Conservation (phyloP, 305 asterid genomes). For the Fraxinus velutina region DNA sequence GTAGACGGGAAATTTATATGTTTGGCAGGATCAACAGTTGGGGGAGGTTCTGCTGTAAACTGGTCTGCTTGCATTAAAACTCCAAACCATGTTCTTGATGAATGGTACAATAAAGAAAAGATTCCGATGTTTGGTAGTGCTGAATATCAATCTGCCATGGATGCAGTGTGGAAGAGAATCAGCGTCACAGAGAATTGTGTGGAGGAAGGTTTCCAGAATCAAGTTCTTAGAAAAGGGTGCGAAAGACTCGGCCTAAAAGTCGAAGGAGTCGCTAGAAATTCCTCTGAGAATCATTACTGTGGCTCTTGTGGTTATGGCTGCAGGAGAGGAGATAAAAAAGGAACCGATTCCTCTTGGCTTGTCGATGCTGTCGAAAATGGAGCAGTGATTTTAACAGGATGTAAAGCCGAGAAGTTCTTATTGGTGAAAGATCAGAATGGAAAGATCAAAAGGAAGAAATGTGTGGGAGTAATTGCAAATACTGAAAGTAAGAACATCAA, state of each 20-base stretch:
- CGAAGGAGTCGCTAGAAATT: constrained; percentile 54
- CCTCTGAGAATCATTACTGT: constrained; percentile 68
- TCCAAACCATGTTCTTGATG: constrained; percentile 61
- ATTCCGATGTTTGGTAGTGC: constrained; percentile 45
- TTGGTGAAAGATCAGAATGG: constrained; percentile 29
- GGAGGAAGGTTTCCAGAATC: constrained; percentile 70
- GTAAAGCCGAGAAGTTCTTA: constrained; percentile 57
- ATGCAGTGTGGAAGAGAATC: constrained; percentile 58
- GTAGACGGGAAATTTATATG: constrained; percentile 63
- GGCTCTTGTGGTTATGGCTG: constrained; percentile 92
- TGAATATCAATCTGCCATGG: constrained; percentile 74
- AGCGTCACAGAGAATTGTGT: constrained; percentile 60
- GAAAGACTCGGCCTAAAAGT: constrained; percentile 62
- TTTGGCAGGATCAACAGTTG: constrained; percentile 70
- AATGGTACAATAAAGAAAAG: constrained; percentile 57
- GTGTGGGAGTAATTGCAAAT: constrained; percentile 64
- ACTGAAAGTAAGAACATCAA: constrained; percentile 29
- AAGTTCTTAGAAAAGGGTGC: constrained; percentile 60
- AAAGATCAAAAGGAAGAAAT: constrained; percentile 35
- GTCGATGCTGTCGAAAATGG: constrained; percentile 75
- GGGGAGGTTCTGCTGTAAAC: constrained; percentile 87
- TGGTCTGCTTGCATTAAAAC: constrained; percentile 87
- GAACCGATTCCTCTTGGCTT: constrained; percentile 73
- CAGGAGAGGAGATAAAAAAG: constrained; percentile 80
- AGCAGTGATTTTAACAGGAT: constrained; percentile 69